Evolutionary conservation across 2,329 filamentous ascomycete species (phyloP), one percentile per base, ranked within the genome.

Genomic region (Cytospora mali): DNA sequence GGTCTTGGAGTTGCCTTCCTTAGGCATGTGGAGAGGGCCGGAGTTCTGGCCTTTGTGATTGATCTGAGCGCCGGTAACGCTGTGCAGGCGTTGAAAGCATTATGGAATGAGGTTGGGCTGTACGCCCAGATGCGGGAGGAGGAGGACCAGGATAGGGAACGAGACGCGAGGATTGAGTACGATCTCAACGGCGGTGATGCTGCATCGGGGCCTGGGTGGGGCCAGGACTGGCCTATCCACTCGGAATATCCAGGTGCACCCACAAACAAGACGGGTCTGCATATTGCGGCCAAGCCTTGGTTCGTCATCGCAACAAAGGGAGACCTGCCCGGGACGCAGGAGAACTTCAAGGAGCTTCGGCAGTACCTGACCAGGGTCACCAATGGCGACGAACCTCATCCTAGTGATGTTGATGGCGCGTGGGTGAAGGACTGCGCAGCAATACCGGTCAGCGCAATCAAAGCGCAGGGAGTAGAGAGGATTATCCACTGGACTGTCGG

Each of bases 281-380:
- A 89, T 48, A 96, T 98, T 68, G 90, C 91, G n/a, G 86, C 85
- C 35, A 99, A 99, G 78, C 93, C 95, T 0, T 99, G 95, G 95
- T 95, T 96, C 71, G 93, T 97, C 6, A 88, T 97, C 50, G 94
- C 92, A 1, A 97, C 93, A 23, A 98, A 98, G 76, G 93, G 92
- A 0, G 94, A 98, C 73, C 74, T 96, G 60, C 85, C 88, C 4
- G 84, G 84, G 3, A 96, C 95, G 2, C 85, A 93, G 73, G 84
- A 87, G 27, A 96, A 95, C 72, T 99, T 92, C 73, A 76, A 75
- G 39, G 76, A 78, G 57, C 78, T 99, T 68, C 87, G 87, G 68
- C 76, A 77, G 10, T 97, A 97, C 75, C 76, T 99, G 4, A 80
- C 84, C 5, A 79, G 78, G 4, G 82, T 98, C 27, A 84, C 84